These are phyloP conservation scores for Pouteria glomerata DNA, from an alignment of 148 eudicot genomes.

Conservation along the genomic window DNA sequence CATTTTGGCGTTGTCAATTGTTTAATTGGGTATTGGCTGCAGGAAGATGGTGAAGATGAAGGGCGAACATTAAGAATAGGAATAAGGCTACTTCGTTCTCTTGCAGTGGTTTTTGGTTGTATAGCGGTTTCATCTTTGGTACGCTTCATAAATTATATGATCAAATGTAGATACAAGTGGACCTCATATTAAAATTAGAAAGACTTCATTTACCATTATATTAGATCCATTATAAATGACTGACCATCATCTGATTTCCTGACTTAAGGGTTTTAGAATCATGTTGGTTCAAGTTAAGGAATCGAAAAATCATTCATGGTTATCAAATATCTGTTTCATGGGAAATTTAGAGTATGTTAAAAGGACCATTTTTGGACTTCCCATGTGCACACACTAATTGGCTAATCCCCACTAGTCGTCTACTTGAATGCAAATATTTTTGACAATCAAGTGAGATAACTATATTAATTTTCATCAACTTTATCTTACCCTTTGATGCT, in stretches of 20 bases:
- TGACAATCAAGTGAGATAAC: too few species aligned
- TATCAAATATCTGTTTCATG: too few species aligned
- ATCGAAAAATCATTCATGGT: too few species aligned
- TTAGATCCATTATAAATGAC: neutral
- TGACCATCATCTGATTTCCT: neutral
- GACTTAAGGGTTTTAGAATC: too few species aligned
- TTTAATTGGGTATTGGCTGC: conserved; percentile 29
- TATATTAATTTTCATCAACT: too few species aligned
- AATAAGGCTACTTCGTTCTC: conserved; percentile 76
- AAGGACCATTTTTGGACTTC: too few species aligned
- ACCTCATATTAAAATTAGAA: neutral
- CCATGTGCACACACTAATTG: too few species aligned
- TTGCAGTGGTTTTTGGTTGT: conserved; percentile 77
- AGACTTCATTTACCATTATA: neutral
- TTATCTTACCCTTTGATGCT: too few species aligned
- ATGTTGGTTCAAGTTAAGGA: too few species aligned
- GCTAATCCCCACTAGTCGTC: too few species aligned
- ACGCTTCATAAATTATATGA: conserved; percentile 4
- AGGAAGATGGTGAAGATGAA: conserved; percentile 95
- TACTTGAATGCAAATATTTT: too few species aligned
- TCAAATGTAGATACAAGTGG: neutral
- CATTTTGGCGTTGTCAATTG: conserved; percentile 6
- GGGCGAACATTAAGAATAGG: conserved; percentile 76
- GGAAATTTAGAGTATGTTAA: too few species aligned
- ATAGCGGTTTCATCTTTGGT: conserved; percentile 82